Conservation (phyloP, 2,329 filamentous ascomycete genomes). For the Beauveria sp. region DNA sequence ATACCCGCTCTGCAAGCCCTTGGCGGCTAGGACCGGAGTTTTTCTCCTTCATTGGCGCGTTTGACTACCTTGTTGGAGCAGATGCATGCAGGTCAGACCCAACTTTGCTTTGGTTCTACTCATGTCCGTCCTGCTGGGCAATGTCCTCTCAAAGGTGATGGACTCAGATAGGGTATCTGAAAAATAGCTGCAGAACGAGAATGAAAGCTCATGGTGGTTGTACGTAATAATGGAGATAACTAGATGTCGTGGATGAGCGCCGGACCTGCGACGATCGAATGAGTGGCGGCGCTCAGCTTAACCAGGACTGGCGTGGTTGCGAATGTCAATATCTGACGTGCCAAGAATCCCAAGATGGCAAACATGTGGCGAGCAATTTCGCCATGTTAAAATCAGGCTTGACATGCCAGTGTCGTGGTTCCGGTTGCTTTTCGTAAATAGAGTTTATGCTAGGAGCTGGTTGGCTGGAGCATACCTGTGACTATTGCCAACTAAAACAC, state of each 20-base stretch:
- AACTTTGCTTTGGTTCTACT: background rate
- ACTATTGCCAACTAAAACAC: background rate
- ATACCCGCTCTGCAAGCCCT: background rate
- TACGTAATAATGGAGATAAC: background rate
- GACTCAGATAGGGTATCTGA: background rate
- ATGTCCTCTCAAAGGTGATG: background rate
- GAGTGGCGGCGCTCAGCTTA: background rate
- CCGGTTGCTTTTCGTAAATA: constrained; percentile 7
- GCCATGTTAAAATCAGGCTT: background rate
- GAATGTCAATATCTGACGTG: background rate
- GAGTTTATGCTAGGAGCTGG: constrained; percentile 3
- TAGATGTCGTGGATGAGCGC: background rate
- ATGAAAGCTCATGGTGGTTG: background rate
- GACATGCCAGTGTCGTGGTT: background rate
- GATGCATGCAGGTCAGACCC: background rate
- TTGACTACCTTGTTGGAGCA: background rate
- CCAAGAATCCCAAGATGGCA: background rate
- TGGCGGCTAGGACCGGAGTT: background rate
- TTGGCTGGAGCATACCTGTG: background rate
- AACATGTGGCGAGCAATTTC: constrained; percentile 10
- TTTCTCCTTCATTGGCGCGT: background rate
- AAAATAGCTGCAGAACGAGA: background rate
- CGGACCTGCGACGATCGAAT: background rate
- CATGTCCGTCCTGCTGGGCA: background rate
- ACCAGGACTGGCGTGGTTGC: background rate